Evolutionary conservation across 2,329 filamentous ascomycete species (phyloP), one percentile per base, ranked within the genome.

Genomic region (Leptographium wingfieldii): DNA sequence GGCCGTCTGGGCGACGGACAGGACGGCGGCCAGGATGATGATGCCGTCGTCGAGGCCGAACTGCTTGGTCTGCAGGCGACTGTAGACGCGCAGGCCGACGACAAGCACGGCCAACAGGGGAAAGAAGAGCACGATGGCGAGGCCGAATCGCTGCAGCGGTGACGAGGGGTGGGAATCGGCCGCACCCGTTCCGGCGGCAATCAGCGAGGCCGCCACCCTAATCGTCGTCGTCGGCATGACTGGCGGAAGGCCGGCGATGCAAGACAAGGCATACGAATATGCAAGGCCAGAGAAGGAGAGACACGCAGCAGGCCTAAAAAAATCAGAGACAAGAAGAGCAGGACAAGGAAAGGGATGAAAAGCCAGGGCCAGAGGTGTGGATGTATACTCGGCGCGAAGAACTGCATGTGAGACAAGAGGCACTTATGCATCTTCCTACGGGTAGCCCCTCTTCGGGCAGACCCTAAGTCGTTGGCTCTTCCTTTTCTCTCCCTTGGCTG

Each of bases 51-150:
- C 64, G 4, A 59, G 38, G 25, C 60, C 62, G 31, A 63, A 57
- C 58, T 60, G 58, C 56, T 67, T 68, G 16, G 66, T 65, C n/a
- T 53, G 59, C 7, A 66, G 14, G 16, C 68, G 65, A 51, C 64
- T 66, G 60, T 66, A 67, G 25, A 65, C 55, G 38, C 68, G 62
- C 57, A 69, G 59, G 9, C 52, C 51, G 40, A 67, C 61, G 16
- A 66, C 56, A 29, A 68, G 52, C 22, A 67, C 38, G 7, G 68
- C 66, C 16, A 70, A 62, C 3, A 59, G 54, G 10, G 69, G 67
- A 16, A 68, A 65, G 57, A 70, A 61, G 53, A 70, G 60, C 53
- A 64, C 66, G 51, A 70, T 64, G 56, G 62, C 62, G 40, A 66
- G 62, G 38, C 63, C 65, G 14, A 65, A 59, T 51, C 60, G 59